These are phyloP conservation scores for Teunomyces kruisii DNA, from an alignment of 805 yeast genomes.

Conservation along the genomic window DNA sequence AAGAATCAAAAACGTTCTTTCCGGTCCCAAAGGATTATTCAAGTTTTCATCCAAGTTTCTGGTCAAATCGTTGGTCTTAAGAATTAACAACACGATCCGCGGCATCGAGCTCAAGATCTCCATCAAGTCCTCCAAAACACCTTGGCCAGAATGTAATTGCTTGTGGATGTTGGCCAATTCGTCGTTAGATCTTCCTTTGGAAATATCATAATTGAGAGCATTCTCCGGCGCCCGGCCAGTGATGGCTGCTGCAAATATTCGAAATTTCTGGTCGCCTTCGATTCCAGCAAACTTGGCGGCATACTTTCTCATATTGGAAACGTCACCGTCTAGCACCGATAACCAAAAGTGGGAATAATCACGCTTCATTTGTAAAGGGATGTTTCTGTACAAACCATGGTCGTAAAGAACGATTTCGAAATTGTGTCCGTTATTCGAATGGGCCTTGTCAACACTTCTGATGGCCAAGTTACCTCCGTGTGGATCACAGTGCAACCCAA, in stretches of 20 bases:
- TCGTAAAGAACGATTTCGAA: conserved; percentile 92
- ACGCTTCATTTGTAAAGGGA: conserved; percentile 72
- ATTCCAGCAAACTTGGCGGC: conserved; percentile 81
- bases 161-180: conserved; percentile 71
- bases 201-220: conserved; percentile 64
- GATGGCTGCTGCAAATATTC: conserved; percentile 86
- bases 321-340: conserved; percentile 73
- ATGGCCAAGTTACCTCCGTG: conserved; percentile 97
- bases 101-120: conserved; percentile 77
- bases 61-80: conserved; percentile 93
- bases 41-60: conserved; percentile 84
- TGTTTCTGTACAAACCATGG: conserved; percentile 89
- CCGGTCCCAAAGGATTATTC: conserved; percentile 80
- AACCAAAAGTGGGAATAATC: conserved; percentile 93
- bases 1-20: conserved; percentile 83
- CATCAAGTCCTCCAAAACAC: conserved; percentile 75
- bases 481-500: conserved; percentile 95
- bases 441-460: conserved; percentile 30
- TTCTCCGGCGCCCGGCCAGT: conserved; percentile 89
- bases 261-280: conserved; percentile 68
- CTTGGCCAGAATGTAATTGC: conserved; percentile 56
- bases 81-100: conserved; percentile 74
- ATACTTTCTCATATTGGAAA: conserved; percentile 63
- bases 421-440: conserved; percentile 51
- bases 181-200: conserved; percentile 48